A percentile compares a stretch with the other conserved stretches of the same genome.
Evolutionary conservation across 2,329 filamentous ascomycete species (phyloP).

Genomic region (Gaeumannomyces tritici): DNA sequence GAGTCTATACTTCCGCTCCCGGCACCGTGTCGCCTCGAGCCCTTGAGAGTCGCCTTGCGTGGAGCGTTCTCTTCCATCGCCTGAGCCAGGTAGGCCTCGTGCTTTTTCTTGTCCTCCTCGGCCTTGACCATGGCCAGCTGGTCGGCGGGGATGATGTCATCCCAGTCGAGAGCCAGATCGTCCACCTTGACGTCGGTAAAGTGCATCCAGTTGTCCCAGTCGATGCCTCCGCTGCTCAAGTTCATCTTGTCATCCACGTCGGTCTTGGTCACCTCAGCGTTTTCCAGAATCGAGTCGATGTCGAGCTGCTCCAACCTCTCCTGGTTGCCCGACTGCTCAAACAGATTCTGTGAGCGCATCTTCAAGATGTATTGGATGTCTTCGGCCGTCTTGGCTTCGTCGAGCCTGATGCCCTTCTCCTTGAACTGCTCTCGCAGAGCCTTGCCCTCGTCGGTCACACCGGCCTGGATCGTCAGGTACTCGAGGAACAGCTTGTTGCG

Average conservation of each 20-base stretch:
- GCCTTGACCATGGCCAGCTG: slow-evolving; percentile 82
- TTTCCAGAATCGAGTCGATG: slow-evolving; percentile 93
- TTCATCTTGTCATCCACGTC: slow-evolving; percentile 88
- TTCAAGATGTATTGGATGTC: slow-evolving; percentile 96
- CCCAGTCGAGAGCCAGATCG: slow-evolving; percentile 73
- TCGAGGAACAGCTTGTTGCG: slow-evolving; percentile 96
- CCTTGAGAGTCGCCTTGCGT: slow-evolving; percentile 58
- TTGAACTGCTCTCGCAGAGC: slow-evolving; percentile 65
- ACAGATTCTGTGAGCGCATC: slow-evolving; percentile 97
- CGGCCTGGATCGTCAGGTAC: slow-evolving; percentile 93
- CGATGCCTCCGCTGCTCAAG: slow-evolving; percentile 77
- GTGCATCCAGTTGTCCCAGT: slow-evolving; percentile 91
- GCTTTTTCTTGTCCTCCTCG: slow-evolving; percentile 75
- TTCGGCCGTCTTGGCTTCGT: slow-evolving; percentile 81
- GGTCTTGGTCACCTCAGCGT: slow-evolving; percentile 94
- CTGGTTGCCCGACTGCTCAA: slow-evolving; percentile 94
- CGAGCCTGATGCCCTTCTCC: slow-evolving; percentile 63
- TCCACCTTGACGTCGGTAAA: slow-evolving; percentile 98
- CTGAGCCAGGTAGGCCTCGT: slow-evolving; percentile 73
- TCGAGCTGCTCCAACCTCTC: slow-evolving; percentile 94
- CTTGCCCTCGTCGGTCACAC: slow-evolving; percentile 90
- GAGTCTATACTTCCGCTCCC: slow-evolving; percentile 28
- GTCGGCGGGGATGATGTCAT: slow-evolving; percentile 94
- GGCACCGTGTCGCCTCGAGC: slow-evolving; percentile 30
- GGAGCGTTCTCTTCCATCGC: slow-evolving; percentile 80